phyloP scores from a whole-genome alignment of 768 basidiomycete species.

The Amanita brunnescens region DNA sequence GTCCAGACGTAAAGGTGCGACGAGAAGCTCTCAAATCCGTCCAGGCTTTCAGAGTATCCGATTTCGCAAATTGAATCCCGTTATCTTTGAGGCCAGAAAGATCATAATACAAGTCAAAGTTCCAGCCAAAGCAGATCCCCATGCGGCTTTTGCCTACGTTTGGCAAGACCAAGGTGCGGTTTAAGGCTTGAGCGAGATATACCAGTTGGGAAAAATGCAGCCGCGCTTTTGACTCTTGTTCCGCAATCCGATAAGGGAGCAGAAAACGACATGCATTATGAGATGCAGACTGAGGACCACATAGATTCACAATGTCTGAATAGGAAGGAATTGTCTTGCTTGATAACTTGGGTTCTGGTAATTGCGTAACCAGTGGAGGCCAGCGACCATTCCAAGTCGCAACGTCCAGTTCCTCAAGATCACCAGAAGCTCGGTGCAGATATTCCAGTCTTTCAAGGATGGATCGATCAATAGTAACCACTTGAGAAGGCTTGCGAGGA shows the following conservation, averaged over 20 bases:
- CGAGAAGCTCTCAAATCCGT: conserved; percentile 13
- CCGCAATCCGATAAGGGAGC: conserved; percentile 39
- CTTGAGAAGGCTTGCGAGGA: background rate
- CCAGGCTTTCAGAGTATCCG: conserved; percentile 9
- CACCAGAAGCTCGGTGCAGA: conserved; percentile 12
- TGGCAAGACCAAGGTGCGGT: conserved; percentile 53
- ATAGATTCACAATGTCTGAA: background rate
- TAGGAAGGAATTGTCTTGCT: background rate
- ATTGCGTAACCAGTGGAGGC: conserved; percentile 26
- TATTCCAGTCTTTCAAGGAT: conserved; percentile 19
- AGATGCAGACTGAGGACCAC: background rate
- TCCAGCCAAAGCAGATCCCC: conserved; percentile 40
- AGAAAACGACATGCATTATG: conserved; percentile 34
- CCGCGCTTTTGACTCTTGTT: conserved; percentile 53
- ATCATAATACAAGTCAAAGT: conserved; percentile 45
- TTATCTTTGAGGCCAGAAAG: conserved; percentile 12
- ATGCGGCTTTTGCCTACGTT: conserved; percentile 50
- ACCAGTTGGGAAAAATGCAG: conserved; percentile 46
- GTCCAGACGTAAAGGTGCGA: background rate
- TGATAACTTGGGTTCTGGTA: conserved; percentile 18
- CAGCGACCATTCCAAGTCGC: conserved; percentile 10
- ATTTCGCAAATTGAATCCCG: background rate
- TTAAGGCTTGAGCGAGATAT: conserved; percentile 37
- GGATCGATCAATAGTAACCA: conserved; percentile 18
- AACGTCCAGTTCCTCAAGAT: conserved; percentile 4